phyloP scores from a whole-genome alignment of 257 asterid species.

The Thymus mandschuricus region DNA sequence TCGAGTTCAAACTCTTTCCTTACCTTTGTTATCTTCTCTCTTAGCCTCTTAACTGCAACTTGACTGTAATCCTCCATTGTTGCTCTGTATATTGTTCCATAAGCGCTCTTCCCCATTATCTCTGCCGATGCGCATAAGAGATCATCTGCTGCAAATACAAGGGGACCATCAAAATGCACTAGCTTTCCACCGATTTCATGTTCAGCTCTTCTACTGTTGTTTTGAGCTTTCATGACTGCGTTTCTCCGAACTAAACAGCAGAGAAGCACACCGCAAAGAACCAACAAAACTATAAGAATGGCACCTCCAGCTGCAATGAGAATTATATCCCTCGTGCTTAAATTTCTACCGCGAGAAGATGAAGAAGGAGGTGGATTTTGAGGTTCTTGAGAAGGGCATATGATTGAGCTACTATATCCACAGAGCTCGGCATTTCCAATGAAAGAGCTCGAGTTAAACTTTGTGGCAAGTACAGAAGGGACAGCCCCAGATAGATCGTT shows the following conservation, averaged over 20 bases:
- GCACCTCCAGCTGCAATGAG: constrained; percentile 52
- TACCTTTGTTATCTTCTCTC: constrained; percentile 85
- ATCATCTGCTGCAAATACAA: constrained; percentile 87
- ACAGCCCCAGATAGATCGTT: constrained; percentile 80
- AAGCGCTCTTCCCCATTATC: constrained; percentile 84
- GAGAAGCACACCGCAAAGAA: constrained; percentile 45
- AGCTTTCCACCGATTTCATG: constrained; percentile 78
- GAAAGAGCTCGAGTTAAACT: constrained; percentile 70
- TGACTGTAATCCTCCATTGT: constrained; percentile 75
- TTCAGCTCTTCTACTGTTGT: constrained; percentile 37
- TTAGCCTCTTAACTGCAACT: constrained; percentile 86
- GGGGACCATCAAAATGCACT: constrained; percentile 88
- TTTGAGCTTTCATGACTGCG: constrained; percentile 29
- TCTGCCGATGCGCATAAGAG: constrained; percentile 94
- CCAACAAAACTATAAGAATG: constrained; percentile 29
- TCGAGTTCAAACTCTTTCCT: constrained; percentile 84
- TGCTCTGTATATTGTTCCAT: constrained; percentile 91
- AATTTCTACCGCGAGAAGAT: constrained; percentile 35
- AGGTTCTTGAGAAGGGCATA: constrained; percentile 62
- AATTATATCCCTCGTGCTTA: constrained; percentile 51
- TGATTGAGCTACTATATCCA: constrained; percentile 62
- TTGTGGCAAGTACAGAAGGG: constrained; percentile 58
- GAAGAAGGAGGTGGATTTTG: constrained; percentile 51
- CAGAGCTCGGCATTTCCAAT: constrained; percentile 74
- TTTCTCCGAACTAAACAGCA: constrained; percentile 48